Evolutionary conservation across 768 basidiomycete species (phyloP).

Genomic region (Russula sp.): DNA sequence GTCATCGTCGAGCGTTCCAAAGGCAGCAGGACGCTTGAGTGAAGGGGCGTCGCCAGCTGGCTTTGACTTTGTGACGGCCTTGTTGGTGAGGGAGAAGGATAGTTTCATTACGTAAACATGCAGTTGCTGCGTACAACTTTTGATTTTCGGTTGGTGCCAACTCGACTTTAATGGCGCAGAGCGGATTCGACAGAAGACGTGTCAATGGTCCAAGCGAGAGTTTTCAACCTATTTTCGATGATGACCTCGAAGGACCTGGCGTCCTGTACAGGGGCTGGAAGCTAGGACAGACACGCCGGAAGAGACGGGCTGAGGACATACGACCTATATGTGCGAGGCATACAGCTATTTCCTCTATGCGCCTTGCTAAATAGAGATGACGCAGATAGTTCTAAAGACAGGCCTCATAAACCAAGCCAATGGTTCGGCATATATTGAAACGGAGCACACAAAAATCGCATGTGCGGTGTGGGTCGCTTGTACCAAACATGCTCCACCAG

Average conservation of each 20-base stretch:
- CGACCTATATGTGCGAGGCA: constrained; percentile 74
- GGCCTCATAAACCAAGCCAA: constrained; percentile 91
- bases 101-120: constrained; percentile 58
- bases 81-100: constrained; percentile 69
- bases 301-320: constrained; percentile 54
- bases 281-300: constrained; percentile 37
- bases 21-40: constrained; percentile 54
- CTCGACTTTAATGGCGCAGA: constrained; percentile 30
- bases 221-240: constrained; percentile 52
- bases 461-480: constrained; percentile 69
- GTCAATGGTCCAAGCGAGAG: constrained; percentile 89
- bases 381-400: constrained; percentile 67
- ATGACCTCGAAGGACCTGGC: constrained; percentile 27
- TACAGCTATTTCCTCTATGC: neutral
- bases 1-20: constrained; percentile 60
- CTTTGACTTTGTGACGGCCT: constrained; percentile 47
- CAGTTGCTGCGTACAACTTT: neutral
- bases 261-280: constrained; percentile 27
- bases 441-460: constrained; percentile 84
- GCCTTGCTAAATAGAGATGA: constrained; percentile 5
- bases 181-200: constrained; percentile 73
- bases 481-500: constrained; percentile 27
- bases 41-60: constrained; percentile 43
- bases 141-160: neutral
- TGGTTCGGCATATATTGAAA: constrained; percentile 96